Base-by-base conservation (phyloP, 1,284 basidiomycete genomes). In the Vanrija humicola region DNA sequence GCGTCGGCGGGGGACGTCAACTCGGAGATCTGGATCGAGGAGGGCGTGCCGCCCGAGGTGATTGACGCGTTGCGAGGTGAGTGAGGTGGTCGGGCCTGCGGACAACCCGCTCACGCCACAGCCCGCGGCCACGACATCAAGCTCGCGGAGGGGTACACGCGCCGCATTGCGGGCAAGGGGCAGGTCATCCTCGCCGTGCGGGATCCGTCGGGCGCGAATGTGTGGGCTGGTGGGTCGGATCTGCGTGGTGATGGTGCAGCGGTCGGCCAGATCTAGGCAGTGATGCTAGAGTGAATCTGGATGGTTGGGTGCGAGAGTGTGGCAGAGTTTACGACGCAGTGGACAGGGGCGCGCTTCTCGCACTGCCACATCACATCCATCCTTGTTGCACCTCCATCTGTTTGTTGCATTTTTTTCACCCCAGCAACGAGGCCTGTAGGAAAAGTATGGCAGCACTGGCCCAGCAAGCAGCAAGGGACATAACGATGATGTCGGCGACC, bases 211-310 rank as follows among this genome's bases (percentile, higher is more conserved):
- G 77, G 73, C 0, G 79, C 76, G 65, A 79, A 80, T 23, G 87
- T 92, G 2, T 96, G 92, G 92, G 90, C 86, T 9, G 88, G 88
- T 43, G 90, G 90, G 12, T 89, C 87, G 14, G 93, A 97, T 73
- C 84, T 84, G 54, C 83, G 94, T 42, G 88, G 83, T 19, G 93
- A 95, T 71, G 91, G 92, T 10, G 88, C 91, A 66, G 92, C 90
- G 12, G 84, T 84, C 14, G 84, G 86, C n/a, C 90, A 95, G 71
- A 88, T 94, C 53, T 94, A 77, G 44, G 25, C 5, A 5, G 9
- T 7, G n/a, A 5, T 29, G 26, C 1, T 12, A 16, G 21, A 23
- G 3, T 49, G 34, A 34, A 34, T 34, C 34, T 28, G n/a, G n/a
- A n/a, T 28, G 14, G 21, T 23, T 2, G 2, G 12, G 34, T 34